phyloP scores from a whole-genome alignment of 2,329 filamentous ascomycete species.

The Calonectria naviculata region DNA sequence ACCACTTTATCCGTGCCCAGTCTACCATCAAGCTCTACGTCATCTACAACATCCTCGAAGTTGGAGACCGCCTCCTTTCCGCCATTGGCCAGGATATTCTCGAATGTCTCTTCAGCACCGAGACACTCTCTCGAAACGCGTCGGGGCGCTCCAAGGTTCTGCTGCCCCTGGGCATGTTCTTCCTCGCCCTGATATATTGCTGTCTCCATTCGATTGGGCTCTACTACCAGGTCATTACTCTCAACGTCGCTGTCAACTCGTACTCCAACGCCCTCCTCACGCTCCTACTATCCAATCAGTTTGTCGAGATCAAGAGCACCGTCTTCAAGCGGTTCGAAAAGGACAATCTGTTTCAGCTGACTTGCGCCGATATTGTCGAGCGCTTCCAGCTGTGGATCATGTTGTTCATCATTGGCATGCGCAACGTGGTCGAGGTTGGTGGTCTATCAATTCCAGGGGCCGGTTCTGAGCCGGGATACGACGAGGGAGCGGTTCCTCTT shows the following conservation, averaged over 20 bases:
- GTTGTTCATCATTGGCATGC: conserved; percentile 93
- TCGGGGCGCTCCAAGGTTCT: conserved; percentile 92
- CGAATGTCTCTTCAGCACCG: conserved; percentile 93
- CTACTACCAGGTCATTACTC: conserved; percentile 97
- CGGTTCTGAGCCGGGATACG: conserved; percentile 58
- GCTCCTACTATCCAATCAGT: conserved; percentile 94
- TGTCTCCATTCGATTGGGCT: conserved; percentile 87
- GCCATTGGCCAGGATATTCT: conserved; percentile 96
- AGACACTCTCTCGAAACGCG: conserved; percentile 88
- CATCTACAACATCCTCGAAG: conserved; percentile 97
- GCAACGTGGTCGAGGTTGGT: conserved; percentile 96
- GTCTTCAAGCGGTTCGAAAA: conserved; percentile 99
- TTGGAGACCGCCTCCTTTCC: conserved; percentile 88
- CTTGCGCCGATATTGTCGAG: conserved; percentile 96
- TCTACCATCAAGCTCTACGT: conserved; percentile 98
- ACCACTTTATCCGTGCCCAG: conserved; percentile 95
- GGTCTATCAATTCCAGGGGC: conserved; percentile 75
- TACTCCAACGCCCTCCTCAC: conserved; percentile 97
- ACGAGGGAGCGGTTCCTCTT: conserved; percentile 65
- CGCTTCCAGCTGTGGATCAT: conserved; percentile 98
- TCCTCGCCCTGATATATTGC: conserved; percentile 88
- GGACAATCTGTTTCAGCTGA: conserved; percentile 95
- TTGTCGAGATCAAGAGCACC: conserved; percentile 98
- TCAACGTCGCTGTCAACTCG: conserved; percentile 98
- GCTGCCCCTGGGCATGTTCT: conserved; percentile 90